A percentile compares a stretch with the other conserved stretches of the same genome.
These are phyloP conservation scores for Phytophthora fragariaefolia DNA, from an alignment of 352 stramenopile species.

Conservation along the genomic window DNA sequence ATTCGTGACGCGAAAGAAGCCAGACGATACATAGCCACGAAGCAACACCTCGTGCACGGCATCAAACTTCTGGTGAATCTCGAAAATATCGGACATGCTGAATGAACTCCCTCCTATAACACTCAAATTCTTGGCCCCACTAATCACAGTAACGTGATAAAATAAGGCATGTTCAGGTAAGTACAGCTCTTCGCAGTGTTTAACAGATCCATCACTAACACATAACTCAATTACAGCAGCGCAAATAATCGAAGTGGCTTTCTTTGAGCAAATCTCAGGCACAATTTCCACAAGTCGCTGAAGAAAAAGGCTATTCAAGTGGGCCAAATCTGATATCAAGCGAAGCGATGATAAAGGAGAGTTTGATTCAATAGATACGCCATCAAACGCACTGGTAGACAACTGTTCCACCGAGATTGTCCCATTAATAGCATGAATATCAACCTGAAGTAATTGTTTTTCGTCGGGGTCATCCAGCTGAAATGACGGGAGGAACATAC, in stretches of 20 bases:
- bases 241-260: conserved; percentile 4
- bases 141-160: conserved; percentile 15
- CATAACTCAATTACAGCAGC: conserved; percentile 32
- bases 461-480: conserved; percentile 42
- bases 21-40: conserved; percentile 27
- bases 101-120: conserved; percentile 12
- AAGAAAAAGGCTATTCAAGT: conserved; percentile 40
- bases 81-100: conserved; percentile 31
- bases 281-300: conserved; percentile 37
- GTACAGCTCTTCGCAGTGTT: conserved; percentile 29
- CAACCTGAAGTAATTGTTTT: conserved; percentile 42
- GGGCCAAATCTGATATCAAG: conserved; percentile 31
- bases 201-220: conserved; percentile 30
- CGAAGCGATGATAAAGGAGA: conserved; percentile 12
- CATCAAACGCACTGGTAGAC: conserved; percentile 36
- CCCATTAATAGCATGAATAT: conserved; percentile 36
- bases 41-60: conserved; percentile 18
- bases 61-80: conserved; percentile 22
- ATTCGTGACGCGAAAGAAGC: conserved; percentile 14
- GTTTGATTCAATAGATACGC: conserved; percentile 27
- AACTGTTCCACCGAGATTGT: conserved; percentile 27
- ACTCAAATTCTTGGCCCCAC: conserved; percentile 13
- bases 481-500: conserved; percentile 43
- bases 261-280: conserved; percentile 3
- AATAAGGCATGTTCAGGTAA: conserved; percentile 29